Percentiles rank a stretch among this genome's conserved stretches.
Evolutionary conservation across 345 rosid genomes (phyloP).

Genomic region (Lenwebbia sp.): DNA sequence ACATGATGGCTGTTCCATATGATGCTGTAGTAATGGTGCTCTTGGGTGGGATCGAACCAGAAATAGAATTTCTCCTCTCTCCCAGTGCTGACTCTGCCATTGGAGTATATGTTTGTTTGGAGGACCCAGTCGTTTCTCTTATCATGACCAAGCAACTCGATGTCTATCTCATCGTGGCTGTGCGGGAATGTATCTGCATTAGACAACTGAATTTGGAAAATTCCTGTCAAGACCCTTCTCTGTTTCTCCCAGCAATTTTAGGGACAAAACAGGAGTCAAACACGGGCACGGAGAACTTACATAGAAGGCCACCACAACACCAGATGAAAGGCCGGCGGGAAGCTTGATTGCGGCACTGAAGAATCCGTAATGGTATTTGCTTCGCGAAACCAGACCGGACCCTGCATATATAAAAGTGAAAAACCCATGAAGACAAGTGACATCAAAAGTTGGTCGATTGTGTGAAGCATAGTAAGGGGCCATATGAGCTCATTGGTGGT

Average conservation of each 20-base stretch:
- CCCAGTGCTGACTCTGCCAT: slow-evolving; percentile 67
- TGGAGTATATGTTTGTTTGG: slow-evolving; percentile 77
- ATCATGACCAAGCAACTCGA: slow-evolving; percentile 78
- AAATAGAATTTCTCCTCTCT: slow-evolving; percentile 89
- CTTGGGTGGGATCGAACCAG: slow-evolving; percentile 83
- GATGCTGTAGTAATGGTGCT: slow-evolving; percentile 69
- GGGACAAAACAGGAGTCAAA: background rate
- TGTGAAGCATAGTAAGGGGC: background rate
- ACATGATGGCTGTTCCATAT: slow-evolving; percentile 79
- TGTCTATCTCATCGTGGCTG: slow-evolving; percentile 84
- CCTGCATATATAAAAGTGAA: slow-evolving; percentile 25
- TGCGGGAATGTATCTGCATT: slow-evolving; percentile 61
- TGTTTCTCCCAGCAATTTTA: background rate
- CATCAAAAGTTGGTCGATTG: background rate
- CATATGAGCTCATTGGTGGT: background rate
- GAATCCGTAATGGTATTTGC: slow-evolving; percentile 56
- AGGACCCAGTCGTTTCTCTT: slow-evolving; percentile 70
- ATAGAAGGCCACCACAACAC: slow-evolving; percentile 93
- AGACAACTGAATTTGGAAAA: slow-evolving; percentile 36
- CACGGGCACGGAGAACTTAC: slow-evolving; percentile 21
- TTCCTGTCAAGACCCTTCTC: background rate
- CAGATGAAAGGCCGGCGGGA: slow-evolving; percentile 77
- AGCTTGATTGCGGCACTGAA: slow-evolving; percentile 84
- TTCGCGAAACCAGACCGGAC: slow-evolving; percentile 59
- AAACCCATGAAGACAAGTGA: background rate